Evolutionary conservation across 2,329 filamentous ascomycete species (phyloP).

Genomic region (Emericellopsis atlantica): DNA sequence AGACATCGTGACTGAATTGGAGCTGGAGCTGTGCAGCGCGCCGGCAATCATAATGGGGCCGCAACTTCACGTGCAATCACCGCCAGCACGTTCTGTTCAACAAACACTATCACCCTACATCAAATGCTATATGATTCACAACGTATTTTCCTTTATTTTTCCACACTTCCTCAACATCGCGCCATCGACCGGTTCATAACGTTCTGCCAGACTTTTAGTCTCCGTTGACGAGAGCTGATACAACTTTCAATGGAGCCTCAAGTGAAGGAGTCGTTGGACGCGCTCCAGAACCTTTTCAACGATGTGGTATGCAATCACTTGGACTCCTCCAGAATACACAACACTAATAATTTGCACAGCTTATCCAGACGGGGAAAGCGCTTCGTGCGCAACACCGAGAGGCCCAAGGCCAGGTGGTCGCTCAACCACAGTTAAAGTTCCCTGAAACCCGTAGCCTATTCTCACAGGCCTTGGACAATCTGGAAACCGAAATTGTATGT

Average conservation of each 20-base stretch:
- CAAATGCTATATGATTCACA: too few species aligned
- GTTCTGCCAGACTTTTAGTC: background rate
- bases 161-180: background rate
- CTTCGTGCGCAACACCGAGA: conserved; percentile 35
- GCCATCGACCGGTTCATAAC: too few species aligned
- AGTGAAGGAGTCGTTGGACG: conserved; percentile 26
- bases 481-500: conserved; percentile 45
- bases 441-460: conserved; percentile 33
- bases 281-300: conserved; percentile 40
- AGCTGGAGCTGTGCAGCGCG: too few species aligned
- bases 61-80: too few species aligned
- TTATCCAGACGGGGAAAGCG: conserved; percentile 46
- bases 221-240: background rate
- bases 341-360: conserved; percentile 19
- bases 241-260: conserved; percentile 15
- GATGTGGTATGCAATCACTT: conserved; percentile 32
- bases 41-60: too few species aligned
- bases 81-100: too few species aligned
- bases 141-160: too few species aligned
- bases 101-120: too few species aligned
- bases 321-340: conserved; percentile 4
- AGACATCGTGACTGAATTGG: too few species aligned
- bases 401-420: conserved; percentile 16
- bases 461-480: conserved; percentile 39
- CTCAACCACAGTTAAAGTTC: conserved; percentile 24